These are phyloP conservation scores for Sporothrix humicola DNA, from an alignment of 2,329 filamentous ascomycete genomes.

Conservation along the genomic window DNA sequence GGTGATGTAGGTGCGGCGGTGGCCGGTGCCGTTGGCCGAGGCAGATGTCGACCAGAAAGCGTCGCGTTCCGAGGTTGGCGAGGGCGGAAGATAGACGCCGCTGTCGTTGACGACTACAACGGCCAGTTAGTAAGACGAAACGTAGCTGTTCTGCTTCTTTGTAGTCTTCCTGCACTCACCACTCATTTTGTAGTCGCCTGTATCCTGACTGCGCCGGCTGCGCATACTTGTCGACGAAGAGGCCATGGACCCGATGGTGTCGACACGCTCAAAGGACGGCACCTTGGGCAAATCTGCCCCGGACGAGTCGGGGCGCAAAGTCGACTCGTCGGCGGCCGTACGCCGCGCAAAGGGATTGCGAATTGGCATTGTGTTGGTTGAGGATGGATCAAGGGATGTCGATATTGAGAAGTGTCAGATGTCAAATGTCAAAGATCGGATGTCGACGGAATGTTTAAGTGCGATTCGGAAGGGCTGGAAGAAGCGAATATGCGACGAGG, in stretches of 20 bases:
- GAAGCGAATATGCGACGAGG: not conserved
- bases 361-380: slow-evolving; percentile 61
- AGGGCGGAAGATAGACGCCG: slow-evolving; percentile 94
- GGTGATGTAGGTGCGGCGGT: slow-evolving; percentile 29
- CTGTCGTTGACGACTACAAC: slow-evolving; percentile 87
- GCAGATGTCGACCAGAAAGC: slow-evolving; percentile 65
- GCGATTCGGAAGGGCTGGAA: not conserved
- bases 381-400: not conserved
- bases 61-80: slow-evolving; percentile 81
- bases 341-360: slow-evolving; percentile 74
- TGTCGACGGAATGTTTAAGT: not conserved
- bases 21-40: slow-evolving; percentile 1
- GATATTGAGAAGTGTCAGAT: not conserved
- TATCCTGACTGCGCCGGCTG: slow-evolving; percentile 64
- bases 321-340: slow-evolving; percentile 33
- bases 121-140: not conserved
- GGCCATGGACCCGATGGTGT: slow-evolving; percentile 66
- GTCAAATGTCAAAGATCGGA: not conserved
- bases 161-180: slow-evolving; percentile 58
- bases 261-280: slow-evolving; percentile 64
- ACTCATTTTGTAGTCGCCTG: slow-evolving; percentile 79
- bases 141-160: too few species aligned
- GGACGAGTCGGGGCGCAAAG: slow-evolving; percentile 23
- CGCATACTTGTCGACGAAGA: slow-evolving; percentile 67
- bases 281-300: slow-evolving; percentile 6